phyloP scores from a whole-genome alignment of 768 basidiomycete species.

The Boletus vermiculosoides region DNA sequence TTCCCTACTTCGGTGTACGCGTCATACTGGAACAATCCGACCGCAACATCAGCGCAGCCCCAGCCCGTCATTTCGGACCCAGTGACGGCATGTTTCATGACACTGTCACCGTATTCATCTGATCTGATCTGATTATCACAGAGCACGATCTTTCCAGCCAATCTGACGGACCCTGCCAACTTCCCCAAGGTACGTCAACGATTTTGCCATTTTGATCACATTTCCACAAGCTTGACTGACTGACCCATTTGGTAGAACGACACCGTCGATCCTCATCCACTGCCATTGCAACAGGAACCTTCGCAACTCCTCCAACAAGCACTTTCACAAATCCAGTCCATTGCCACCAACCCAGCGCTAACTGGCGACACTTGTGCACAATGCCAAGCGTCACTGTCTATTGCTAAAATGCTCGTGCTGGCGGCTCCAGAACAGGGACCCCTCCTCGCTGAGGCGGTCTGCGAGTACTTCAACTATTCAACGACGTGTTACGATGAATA shows the following conservation, averaged over 20 bases:
- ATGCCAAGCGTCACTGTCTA: slow-evolving; percentile 40
- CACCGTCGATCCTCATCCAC: slow-evolving; percentile 43
- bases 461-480: slow-evolving; percentile 42
- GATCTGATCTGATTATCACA: slow-evolving; percentile 21
- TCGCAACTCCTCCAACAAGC: slow-evolving; percentile 40
- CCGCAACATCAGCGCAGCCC: slow-evolving; percentile 63
- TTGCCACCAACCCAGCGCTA: slow-evolving; percentile 38
- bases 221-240: neutral
- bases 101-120: neutral
- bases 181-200: slow-evolving; percentile 44
- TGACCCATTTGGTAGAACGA: slow-evolving; percentile 33
- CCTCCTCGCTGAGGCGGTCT: slow-evolving; percentile 39
- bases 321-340: slow-evolving; percentile 38
- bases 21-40: slow-evolving; percentile 68
- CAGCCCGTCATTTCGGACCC: slow-evolving; percentile 73
- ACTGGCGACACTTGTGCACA: slow-evolving; percentile 36
- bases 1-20: slow-evolving; percentile 62
- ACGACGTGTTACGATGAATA: slow-evolving; percentile 36
- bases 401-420: slow-evolving; percentile 43
- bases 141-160: slow-evolving; percentile 55
- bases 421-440: slow-evolving; percentile 44
- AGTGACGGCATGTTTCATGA: slow-evolving; percentile 45
- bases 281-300: slow-evolving; percentile 38
- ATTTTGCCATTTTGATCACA: neutral
- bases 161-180: slow-evolving; percentile 58